phyloP scores from a whole-genome alignment of 2,329 filamentous ascomycete species.

The Fusarium tricinctum region DNA sequence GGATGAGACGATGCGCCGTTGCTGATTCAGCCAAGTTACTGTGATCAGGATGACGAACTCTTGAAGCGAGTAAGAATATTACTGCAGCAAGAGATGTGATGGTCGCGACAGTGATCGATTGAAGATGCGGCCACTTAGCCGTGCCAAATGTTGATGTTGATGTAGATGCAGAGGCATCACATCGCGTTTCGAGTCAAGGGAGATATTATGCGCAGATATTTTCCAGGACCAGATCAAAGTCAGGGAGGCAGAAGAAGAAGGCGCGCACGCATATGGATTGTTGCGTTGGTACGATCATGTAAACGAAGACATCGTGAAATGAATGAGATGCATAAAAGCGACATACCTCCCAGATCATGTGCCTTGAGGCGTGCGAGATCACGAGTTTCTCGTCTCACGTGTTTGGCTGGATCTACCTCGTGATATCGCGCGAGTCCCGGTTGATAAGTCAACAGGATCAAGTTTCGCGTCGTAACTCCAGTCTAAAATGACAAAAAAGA shows the following conservation, averaged over 20 bases:
- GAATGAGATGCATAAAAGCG: slow-evolving; percentile 49
- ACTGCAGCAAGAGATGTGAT: slow-evolving; percentile 11
- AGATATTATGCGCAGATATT: slow-evolving; percentile 18
- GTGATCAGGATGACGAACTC: slow-evolving; percentile 23
- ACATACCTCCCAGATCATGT: slow-evolving; percentile 64
- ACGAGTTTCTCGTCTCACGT: slow-evolving; percentile 63
- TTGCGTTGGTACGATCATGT: slow-evolving; percentile 18
- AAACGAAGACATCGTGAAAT: slow-evolving; percentile 42
- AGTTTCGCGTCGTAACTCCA: slow-evolving; percentile 36
- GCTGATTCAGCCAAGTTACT: slow-evolving; percentile 47
- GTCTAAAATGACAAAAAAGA: slow-evolving; percentile 13
- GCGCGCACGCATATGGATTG: neutral
- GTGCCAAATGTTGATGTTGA: neutral
- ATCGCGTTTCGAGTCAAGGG: neutral
- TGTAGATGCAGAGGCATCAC: too few species aligned
- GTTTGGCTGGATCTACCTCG: slow-evolving; percentile 63
- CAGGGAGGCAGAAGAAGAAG: neutral
- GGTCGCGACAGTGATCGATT: slow-evolving; percentile 12
- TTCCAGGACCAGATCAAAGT: slow-evolving; percentile 5
- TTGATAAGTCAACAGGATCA: slow-evolving; percentile 49
- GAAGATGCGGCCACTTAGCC: slow-evolving; percentile 38
- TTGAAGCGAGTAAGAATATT: neutral
- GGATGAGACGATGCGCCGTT: slow-evolving; percentile 14
- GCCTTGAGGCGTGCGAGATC: slow-evolving; percentile 57
- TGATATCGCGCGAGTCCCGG: slow-evolving; percentile 60